Evolutionary conservation across 345 rosid species (phyloP).

Genomic region (Gossypium sturtianum): DNA sequence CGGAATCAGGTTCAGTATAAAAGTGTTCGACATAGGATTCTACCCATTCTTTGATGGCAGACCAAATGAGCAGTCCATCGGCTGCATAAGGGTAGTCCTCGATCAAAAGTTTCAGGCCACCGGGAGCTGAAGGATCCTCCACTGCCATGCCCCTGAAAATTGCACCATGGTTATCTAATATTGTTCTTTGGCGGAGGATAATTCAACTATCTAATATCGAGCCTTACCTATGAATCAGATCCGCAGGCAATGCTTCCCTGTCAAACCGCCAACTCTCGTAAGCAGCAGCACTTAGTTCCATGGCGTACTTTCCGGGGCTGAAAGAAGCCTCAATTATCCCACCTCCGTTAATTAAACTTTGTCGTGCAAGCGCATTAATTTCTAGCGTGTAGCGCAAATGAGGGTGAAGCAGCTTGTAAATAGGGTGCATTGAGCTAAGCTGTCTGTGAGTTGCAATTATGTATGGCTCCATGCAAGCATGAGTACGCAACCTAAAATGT

Average conservation of each 20-base stretch:
- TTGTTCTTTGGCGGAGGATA: neutral
- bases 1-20: slow-evolving; percentile 53
- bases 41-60: slow-evolving; percentile 68
- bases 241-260: slow-evolving; percentile 92
- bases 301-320: slow-evolving; percentile 65
- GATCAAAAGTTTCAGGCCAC: slow-evolving; percentile 68
- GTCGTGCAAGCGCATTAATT: slow-evolving; percentile 86
- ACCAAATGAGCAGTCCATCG: slow-evolving; percentile 88
- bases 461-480: slow-evolving; percentile 86
- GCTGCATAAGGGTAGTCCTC: slow-evolving; percentile 95
- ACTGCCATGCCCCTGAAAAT: slow-evolving; percentile 83
- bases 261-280: slow-evolving; percentile 87
- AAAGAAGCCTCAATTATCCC: slow-evolving; percentile 86
- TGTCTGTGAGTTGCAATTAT: slow-evolving; percentile 87
- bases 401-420: slow-evolving; percentile 78
- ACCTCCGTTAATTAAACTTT: slow-evolving; percentile 84
- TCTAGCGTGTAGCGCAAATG: slow-evolving; percentile 92
- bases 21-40: slow-evolving; percentile 70
- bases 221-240: slow-evolving; percentile 73
- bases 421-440: slow-evolving; percentile 82
- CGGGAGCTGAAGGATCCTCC: slow-evolving; percentile 68
- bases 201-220: neutral
- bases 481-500: slow-evolving; percentile 74
- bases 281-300: slow-evolving; percentile 93
- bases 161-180: neutral